Base-by-base conservation (phyloP, 2,329 filamentous ascomycete species). In the Fusarium succisae region DNA sequence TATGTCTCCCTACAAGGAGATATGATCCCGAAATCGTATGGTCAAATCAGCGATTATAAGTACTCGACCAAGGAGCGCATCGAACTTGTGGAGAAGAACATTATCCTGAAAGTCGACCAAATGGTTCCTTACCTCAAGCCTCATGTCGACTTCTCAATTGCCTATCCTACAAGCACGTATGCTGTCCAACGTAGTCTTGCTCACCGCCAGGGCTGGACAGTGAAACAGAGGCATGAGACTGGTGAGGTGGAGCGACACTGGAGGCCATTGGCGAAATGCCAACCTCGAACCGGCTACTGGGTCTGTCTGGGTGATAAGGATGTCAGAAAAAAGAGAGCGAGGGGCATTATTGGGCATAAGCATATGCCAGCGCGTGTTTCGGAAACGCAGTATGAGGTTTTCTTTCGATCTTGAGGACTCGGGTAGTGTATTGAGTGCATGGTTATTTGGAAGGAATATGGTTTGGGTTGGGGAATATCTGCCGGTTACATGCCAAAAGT, bases 251-350 rank as follows among this genome's bases (percentile, higher is more conserved):
- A 80, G 38, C 55, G 78, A 28, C 66, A 74, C 53, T 80, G 76
- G 77, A 63, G 76, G 24, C 63, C 62, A 18, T 35, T 79, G 28
- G 26, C 51, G 3, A 65, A 47, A 26, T 64, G 64, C 14, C 15
- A 35, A n/a, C 64, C 69, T 8, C 60, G 70, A 18, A 54, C 47
- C 2, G 79, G 79, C 9, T 80, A 80, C 37, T 80, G 79, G 77
- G 58, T 80, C 12, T 75, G 70, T 14, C n/a, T 79, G 18, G 78
- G 79, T 3, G 66, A 77, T 22, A 73, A 61, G 18, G 73, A 79
- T 37, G 38, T 67, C 0, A 44, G 18, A 8, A 62, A 11, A 5
- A 26, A 51, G 24, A 24, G 30, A 6, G 57, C 63, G 13, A 53
- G 30, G 14, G 18, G 28, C 20, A 3, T 48, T 3, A 32, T 50